A percentile compares a stretch with the other conserved stretches of the same genome.
These are phyloP conservation scores for Phytophthora pini DNA, from an alignment of 352 stramenopile genomes.

Conservation along the genomic window DNA sequence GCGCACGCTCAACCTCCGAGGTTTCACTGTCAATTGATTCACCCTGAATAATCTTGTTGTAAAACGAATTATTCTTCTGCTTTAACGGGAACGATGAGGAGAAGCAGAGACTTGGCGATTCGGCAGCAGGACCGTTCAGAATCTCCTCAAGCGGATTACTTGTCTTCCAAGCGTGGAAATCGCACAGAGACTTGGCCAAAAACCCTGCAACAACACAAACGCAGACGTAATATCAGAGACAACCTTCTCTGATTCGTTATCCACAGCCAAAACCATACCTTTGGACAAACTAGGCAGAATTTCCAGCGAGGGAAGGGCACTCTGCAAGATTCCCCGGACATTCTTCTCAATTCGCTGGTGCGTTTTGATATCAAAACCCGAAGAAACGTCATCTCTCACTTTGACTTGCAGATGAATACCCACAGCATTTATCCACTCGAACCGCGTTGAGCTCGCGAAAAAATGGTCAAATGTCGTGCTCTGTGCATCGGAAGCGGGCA, in stretches of 20 bases:
- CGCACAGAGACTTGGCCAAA: constrained; percentile 50
- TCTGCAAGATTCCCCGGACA: constrained; percentile 34
- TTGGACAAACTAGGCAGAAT: constrained; percentile 26
- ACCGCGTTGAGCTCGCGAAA: constrained; percentile 31
- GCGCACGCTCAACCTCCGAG: constrained; percentile 17
- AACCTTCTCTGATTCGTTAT: neutral
- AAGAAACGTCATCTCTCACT: constrained; percentile 8
- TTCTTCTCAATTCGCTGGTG: constrained; percentile 43
- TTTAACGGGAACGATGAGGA: constrained; percentile 45
- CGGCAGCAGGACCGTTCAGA: constrained; percentile 2
- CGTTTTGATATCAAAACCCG: constrained; percentile 20
- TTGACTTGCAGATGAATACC: constrained; percentile 52
- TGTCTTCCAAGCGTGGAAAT: constrained; percentile 32
- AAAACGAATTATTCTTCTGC: constrained; percentile 16
- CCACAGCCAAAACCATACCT: constrained; percentile 13
- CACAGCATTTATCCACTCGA: constrained; percentile 33
- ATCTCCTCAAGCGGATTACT: constrained; percentile 23
- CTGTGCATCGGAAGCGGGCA: constrained; percentile 17
- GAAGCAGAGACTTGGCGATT: constrained; percentile 31
- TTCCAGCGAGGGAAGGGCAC: constrained; percentile 30
- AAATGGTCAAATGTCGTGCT: constrained; percentile 52
- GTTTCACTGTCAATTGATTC: neutral
- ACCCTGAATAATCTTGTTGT: constrained; percentile 9
- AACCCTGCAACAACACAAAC: constrained; percentile 35
- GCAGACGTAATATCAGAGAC: constrained; percentile 9